Percentiles rank a stretch among this genome's conserved stretches.
phyloP scores from a whole-genome alignment of 345 rosid genomes.

The Aquilaria malaccensis region DNA sequence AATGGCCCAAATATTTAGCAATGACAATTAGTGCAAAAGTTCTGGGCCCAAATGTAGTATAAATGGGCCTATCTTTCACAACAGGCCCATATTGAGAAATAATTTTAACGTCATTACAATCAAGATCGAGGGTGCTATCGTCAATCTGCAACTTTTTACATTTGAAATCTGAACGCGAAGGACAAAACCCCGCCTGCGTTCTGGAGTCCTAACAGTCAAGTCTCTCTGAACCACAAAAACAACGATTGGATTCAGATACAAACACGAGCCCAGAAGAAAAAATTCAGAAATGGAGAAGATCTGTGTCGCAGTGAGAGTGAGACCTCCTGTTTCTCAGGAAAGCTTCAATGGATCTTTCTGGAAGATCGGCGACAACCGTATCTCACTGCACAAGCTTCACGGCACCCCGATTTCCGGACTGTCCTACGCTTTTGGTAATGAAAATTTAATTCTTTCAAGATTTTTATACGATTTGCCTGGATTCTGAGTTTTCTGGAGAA shows the following conservation, averaged over 20 bases:
- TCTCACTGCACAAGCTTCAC: slow-evolving; percentile 65
- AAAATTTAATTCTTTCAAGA: neutral
- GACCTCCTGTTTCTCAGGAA: slow-evolving; percentile 47
- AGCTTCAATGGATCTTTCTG: slow-evolving; percentile 33
- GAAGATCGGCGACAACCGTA: slow-evolving; percentile 61
- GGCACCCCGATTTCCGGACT: slow-evolving; percentile 61
- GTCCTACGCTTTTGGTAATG: slow-evolving; percentile 71
- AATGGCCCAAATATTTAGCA: neutral
- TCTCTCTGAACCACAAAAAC: neutral
- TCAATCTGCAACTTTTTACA: slow-evolving; percentile 9
- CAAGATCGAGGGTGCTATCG: slow-evolving; percentile 10
- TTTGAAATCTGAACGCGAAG: slow-evolving; percentile 6
- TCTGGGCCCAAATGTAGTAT: too few species aligned
- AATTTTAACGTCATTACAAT: neutral
- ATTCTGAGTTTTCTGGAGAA: neutral
- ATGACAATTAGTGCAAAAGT: neutral
- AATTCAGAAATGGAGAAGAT: slow-evolving; percentile 64
- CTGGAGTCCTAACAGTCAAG: slow-evolving; percentile 1
- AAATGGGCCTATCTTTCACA: neutral
- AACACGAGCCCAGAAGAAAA: neutral
- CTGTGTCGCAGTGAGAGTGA: slow-evolving; percentile 81
- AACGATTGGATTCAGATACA: neutral
- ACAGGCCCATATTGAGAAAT: neutral
- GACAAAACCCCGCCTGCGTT: slow-evolving; percentile 19
- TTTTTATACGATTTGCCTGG: neutral